Evolutionary conservation across 1,284 basidiomycete species (phyloP), one percentile per base, ranked within the genome.

Genomic region (Fomitopsis pinicola): DNA sequence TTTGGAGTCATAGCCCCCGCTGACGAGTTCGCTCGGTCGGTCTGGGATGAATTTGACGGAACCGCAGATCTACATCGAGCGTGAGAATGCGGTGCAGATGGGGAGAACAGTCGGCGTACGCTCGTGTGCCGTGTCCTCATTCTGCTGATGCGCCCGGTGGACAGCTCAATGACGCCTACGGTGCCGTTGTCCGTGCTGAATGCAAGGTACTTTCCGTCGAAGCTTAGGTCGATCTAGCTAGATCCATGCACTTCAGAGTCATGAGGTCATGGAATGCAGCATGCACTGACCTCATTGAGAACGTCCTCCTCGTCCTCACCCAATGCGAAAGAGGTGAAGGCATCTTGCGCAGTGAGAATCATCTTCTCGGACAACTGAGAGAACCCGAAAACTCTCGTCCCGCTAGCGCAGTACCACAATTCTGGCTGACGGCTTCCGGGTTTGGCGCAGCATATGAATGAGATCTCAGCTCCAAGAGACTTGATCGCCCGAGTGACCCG

Each of bases 1-100:
- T 2, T 79, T 75, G 50, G 79, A 83, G 66, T 93, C 91, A 67
- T 89, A 93, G 3, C 91, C 91, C 7, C 84, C 89, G 64, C 88
- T 91, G 42, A 93, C 78, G 26, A 92, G 68, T 71, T 93, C 90
- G 59, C 77, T 79, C 17, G 88, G 83, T 42, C 89, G 79, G 68
- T 82, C 80, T 2, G 88, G 86, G 60, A 92, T 82, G 69, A 91
- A 92, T 61, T 78, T 81, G 42, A 89, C 83, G 30, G 80, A 80
- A 17, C 82, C 84, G 59, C 87, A 89, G 17, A 92, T 83, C 91
- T 93, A 66, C 7, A 26, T 19, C 19, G 19, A 17, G 15, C 12
- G 10, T 54, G 52, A 52, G 17, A 42, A 36, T 15, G 22, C 8
- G 14, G 26, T 6, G 28, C 15, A 35, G 5, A 15, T 42, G 7